Evolutionary conservation across 257 asterid species (phyloP).

Genomic region (Przewalskia tangutica): DNA sequence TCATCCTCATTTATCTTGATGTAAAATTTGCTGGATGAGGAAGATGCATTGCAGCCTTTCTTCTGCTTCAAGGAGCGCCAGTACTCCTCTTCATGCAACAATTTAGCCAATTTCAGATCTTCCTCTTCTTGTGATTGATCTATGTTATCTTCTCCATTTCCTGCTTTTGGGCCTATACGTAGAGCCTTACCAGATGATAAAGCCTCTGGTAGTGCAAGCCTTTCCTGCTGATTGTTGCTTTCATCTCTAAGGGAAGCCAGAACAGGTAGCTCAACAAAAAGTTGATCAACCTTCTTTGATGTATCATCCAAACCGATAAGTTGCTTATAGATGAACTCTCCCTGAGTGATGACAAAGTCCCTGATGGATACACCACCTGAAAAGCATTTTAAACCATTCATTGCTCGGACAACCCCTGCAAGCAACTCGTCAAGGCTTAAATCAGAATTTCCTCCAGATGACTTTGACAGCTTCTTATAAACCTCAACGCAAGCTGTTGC

Average conservation of each 20-base stretch:
- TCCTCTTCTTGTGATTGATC: conserved; percentile 45
- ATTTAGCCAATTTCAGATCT: conserved; percentile 63
- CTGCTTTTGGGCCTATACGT: conserved; percentile 40
- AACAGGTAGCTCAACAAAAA: conserved; percentile 49
- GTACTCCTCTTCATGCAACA: conserved; percentile 69
- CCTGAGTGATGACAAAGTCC: conserved; percentile 76
- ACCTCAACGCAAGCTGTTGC: conserved; percentile 75
- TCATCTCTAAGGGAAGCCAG: conserved; percentile 65
- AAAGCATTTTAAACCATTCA: conserved; percentile 69
- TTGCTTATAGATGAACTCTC: conserved; percentile 74
- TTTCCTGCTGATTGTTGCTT: conserved; percentile 21
- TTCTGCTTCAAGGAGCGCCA: conserved; percentile 80
- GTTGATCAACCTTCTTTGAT: conserved; percentile 44
- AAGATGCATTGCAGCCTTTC: conserved; percentile 39
- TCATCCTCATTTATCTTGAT: conserved; percentile 94
- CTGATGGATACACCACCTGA: conserved; percentile 53
- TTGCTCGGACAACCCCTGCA: conserved; percentile 81
- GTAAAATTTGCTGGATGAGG: conserved; percentile 53
- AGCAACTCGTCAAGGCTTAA: conserved; percentile 76
- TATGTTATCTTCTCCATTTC: conserved; percentile 20
- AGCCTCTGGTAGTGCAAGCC: conserved; percentile 27
- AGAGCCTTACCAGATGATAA: conserved; percentile 33
- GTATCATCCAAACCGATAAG: conserved; percentile 83
- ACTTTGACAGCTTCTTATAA: conserved; percentile 59
- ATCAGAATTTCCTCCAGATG: conserved; percentile 53